These are phyloP conservation scores for Cylindrotheca fusiformis DNA, from an alignment of 108 stramenopile genomes.

Conservation along the genomic window DNA sequence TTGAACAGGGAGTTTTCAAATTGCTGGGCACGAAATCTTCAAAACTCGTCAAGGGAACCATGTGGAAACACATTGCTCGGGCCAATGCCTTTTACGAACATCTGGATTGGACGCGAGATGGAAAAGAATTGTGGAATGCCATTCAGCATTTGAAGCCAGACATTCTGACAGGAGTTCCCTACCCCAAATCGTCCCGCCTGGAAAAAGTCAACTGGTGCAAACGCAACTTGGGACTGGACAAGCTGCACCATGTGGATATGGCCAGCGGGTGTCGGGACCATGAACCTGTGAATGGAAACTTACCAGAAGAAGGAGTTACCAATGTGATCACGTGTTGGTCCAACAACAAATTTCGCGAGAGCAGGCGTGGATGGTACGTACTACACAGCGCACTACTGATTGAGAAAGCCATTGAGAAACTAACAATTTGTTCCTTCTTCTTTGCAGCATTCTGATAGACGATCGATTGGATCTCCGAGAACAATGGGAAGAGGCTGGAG, in stretches of 20 bases:
- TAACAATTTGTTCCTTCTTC: neutral
- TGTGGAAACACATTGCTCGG: constrained; percentile 57
- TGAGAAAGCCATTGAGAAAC: too few relatives aligned
- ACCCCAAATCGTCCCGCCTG: constrained; percentile 26
- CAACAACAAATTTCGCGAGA: constrained; percentile 68
- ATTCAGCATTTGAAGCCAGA: constrained; percentile 41
- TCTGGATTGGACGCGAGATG: constrained; percentile 73
- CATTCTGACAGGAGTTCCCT: constrained; percentile 74
- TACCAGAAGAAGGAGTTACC: constrained; percentile 16
- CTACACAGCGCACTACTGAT: too few relatives aligned
- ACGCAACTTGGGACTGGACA: constrained; percentile 49
- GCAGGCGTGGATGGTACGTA: constrained; percentile 39
- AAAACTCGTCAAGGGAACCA: constrained; percentile 21
- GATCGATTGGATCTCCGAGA: constrained; percentile 49
- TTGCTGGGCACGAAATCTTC: constrained; percentile 17
- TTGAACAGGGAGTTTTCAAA: constrained; percentile 58
- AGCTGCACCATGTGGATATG: constrained; percentile 58
- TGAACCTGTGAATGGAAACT: constrained; percentile 19
- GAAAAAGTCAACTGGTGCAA: constrained; percentile 75
- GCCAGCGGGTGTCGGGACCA: constrained; percentile 35
- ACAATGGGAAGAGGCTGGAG: constrained; percentile 66
- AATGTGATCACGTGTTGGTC: constrained; percentile 83
- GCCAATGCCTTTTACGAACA: constrained; percentile 48
- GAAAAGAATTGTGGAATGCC: constrained; percentile 56
- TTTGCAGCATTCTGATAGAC: constrained; percentile 65